These are phyloP conservation scores for Cystobasidium pallidum DNA, from an alignment of 1,284 basidiomycete genomes.

Conservation along the genomic window DNA sequence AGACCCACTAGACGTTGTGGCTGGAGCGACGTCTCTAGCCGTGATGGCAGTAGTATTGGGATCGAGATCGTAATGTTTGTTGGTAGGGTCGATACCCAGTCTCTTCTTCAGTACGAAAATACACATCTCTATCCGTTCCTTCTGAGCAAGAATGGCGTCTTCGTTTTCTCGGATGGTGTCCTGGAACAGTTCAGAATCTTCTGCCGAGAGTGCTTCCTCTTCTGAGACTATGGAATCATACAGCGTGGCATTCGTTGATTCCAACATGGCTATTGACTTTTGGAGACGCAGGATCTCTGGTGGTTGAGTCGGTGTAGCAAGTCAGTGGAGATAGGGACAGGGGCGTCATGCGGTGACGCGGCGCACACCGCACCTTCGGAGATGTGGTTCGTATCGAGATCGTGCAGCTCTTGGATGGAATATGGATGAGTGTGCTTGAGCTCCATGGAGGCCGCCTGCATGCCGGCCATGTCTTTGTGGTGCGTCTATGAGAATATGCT, in stretches of 20 bases:
- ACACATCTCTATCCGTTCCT: slow-evolving; percentile 40
- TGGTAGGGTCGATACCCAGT: slow-evolving; percentile 36
- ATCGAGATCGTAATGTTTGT: slow-evolving; percentile 37
- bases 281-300: slow-evolving; percentile 38
- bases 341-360: not conserved
- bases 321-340: not conserved
- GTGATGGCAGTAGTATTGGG: slow-evolving; percentile 41
- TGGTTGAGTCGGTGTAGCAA: not conserved
- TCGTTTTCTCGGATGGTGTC: slow-evolving; percentile 31
- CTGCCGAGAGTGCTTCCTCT: slow-evolving; percentile 6
- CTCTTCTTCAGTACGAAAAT: slow-evolving; percentile 13
- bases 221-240: slow-evolving; percentile 2
- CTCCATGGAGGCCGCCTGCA: not conserved
- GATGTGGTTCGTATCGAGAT: slow-evolving; percentile 29
- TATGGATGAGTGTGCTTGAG: slow-evolving; percentile 35
- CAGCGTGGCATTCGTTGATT: slow-evolving; percentile 34
- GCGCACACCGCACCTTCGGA: slow-evolving; percentile 14
- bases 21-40: slow-evolving; percentile 10
- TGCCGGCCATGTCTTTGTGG: not conserved
- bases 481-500: not conserved
- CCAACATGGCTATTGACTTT: slow-evolving; percentile 30
- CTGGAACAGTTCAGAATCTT: slow-evolving; percentile 18
- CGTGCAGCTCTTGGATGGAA: slow-evolving; percentile 25
- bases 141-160: slow-evolving; percentile 28
- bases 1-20: not conserved